These are phyloP conservation scores for Microbotryum silenes-acaulis DNA, from an alignment of 1,284 basidiomycete species.

Conservation along the genomic window DNA sequence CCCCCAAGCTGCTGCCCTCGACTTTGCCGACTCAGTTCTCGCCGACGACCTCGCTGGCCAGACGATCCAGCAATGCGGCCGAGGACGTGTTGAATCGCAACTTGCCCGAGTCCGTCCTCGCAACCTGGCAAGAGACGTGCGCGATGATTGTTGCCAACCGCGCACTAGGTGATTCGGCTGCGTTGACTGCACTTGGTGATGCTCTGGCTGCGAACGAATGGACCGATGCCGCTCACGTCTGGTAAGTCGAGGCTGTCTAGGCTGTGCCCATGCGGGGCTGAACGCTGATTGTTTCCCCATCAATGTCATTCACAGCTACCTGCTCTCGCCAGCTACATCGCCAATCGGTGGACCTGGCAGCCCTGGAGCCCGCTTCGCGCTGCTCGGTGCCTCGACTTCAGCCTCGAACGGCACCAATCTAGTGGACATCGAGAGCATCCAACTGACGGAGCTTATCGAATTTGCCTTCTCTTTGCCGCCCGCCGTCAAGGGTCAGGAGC, in stretches of 20 bases:
- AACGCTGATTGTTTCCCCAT: conserved; percentile 4
- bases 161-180: conserved; percentile 52
- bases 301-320: conserved; percentile 53
- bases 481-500: conserved; percentile 68
- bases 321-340: conserved; percentile 77
- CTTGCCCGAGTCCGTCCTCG: conserved; percentile 54
- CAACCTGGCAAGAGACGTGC: conserved; percentile 76
- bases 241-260: conserved; percentile 49
- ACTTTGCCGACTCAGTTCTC: conserved; percentile 10
- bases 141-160: conserved; percentile 76
- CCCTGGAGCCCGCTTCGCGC: conserved; percentile 25
- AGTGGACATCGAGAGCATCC: conserved; percentile 65
- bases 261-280: neutral
- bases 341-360: conserved; percentile 50
- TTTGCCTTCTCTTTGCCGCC: conserved; percentile 72
- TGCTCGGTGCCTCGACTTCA: conserved; percentile 40
- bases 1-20: conserved; percentile 40
- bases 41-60: conserved; percentile 51
- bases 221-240: conserved; percentile 80
- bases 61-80: conserved; percentile 48
- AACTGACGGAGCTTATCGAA: conserved; percentile 87
- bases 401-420: conserved; percentile 53
- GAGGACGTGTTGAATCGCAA: conserved; percentile 44
- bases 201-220: conserved; percentile 64
- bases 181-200: conserved; percentile 80